Evolutionary conservation across 768 basidiomycete genomes (phyloP), one percentile per base, ranked within the genome.

Genomic region (Boletus fagicola): DNA sequence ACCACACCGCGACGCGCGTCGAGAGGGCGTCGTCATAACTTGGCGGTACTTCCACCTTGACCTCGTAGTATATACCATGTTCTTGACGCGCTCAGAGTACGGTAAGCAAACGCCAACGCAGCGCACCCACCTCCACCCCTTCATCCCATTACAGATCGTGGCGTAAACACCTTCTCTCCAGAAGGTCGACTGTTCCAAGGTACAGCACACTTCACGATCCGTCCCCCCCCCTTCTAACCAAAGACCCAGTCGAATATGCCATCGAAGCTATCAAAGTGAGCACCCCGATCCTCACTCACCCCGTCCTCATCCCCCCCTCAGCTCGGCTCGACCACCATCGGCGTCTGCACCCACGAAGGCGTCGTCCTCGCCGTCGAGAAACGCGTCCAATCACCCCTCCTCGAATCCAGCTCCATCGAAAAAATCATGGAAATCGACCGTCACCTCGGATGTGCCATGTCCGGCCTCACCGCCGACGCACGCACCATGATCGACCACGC

Each of bases 401-500:
- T 98, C 67, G 97, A 98, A 77, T 86, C 94, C 40, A 89, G 84
- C 61, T 95, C 94, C 54, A 94, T 99, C 69, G 96, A 99, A 74
- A 98, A 98, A 81, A 98, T 98, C 72, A 98, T 99, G 96, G 97
- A 99, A 78, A 98, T 99, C 67, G 97, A 98, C 77, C 63, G 74
- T 13, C 97, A 99, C 77, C 85, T 99, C 58, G 97, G 94, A 11
- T 98, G 95, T 65, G 97, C 97, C 56, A 98, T 98, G 95, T 95
- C 93, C 46, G 91, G 91, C 33, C 82, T 99, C 60, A 97, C 94
- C 54, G 96, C 97, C 54, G 97, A 99, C 76, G 96, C 97, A 45
- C 86, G 97, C 61, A 99, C 97, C 48, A 99, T 99, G 92, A 92
- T 99, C 74, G 97, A 99, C 82, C 97, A 99, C 70, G 97, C 97